phyloP scores from a whole-genome alignment of 2,329 filamentous ascomycete genomes.

The Alternaria ethzedia region DNA sequence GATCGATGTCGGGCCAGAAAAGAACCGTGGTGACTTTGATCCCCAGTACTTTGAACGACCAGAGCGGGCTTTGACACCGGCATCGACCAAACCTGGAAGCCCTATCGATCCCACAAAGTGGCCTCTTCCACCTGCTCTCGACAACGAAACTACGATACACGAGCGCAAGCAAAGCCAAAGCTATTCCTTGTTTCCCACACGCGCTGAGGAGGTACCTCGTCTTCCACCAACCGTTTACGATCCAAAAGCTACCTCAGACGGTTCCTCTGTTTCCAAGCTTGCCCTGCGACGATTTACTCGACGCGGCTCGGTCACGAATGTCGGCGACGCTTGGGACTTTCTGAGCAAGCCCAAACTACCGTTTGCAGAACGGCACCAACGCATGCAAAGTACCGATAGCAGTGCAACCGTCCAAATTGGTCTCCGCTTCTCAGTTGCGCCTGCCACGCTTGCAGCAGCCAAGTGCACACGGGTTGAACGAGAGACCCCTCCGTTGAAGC shows the following conservation, averaged over 20 bases:
- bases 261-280: constrained; percentile 35
- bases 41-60: constrained; percentile 41
- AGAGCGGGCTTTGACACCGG: constrained; percentile 41
- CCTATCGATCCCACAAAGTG: constrained; percentile 45
- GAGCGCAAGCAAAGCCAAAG: constrained; percentile 41
- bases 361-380: constrained; percentile 51
- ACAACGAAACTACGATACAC: constrained; percentile 26
- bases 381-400: constrained; percentile 68
- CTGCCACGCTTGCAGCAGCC: constrained; percentile 44
- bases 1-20: constrained; percentile 47
- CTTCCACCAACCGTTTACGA: constrained; percentile 50
- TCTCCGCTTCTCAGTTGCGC: constrained; percentile 65
- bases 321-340: constrained; percentile 45
- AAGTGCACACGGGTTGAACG: constrained; percentile 33
- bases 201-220: constrained; percentile 47
- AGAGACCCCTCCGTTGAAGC: constrained; percentile 26
- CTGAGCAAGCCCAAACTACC: constrained; percentile 49
- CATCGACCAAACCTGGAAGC: constrained; percentile 31
- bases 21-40: constrained; percentile 45
- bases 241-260: constrained; percentile 27
- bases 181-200: constrained; percentile 50
- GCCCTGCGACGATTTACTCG: constrained; percentile 42
- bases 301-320: constrained; percentile 46
- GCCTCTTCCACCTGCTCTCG: constrained; percentile 42
- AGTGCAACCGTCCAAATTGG: constrained; percentile 75